Percentiles rank a stretch among this genome's conserved stretches.
phyloP scores from a whole-genome alignment of 805 yeast species.

The Middelhovenomyces tepae region DNA sequence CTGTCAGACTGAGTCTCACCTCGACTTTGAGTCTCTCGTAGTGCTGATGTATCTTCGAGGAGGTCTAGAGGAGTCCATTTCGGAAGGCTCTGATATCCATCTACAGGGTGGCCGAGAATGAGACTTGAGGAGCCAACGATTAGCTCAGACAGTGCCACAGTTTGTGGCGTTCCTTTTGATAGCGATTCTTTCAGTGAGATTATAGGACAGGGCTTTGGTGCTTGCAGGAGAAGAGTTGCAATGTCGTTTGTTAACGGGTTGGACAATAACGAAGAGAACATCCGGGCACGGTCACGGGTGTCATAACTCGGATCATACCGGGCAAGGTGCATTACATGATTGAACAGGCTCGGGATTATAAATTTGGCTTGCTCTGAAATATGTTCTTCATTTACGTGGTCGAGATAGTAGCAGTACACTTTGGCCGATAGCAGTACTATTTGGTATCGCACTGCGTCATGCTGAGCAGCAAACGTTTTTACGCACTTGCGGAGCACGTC shows the following conservation, averaged over 20 bases:
- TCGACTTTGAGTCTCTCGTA: constrained; percentile 28
- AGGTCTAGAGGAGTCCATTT: constrained; percentile 37
- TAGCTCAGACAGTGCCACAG: constrained; percentile 9
- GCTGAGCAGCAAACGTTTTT: constrained; percentile 45
- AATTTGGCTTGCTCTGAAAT: constrained; percentile 16
- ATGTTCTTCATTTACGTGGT: constrained; percentile 27
- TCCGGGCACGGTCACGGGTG: constrained; percentile 77
- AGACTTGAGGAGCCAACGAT: constrained; percentile 26
- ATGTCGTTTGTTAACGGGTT: constrained; percentile 45
- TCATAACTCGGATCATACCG: constrained; percentile 70
- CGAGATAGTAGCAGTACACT: constrained; percentile 47
- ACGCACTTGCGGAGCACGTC: constrained; percentile 61
- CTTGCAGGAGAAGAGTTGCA: constrained; percentile 64
- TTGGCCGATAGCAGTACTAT: constrained; percentile 69
- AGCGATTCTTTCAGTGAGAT: constrained; percentile 17
- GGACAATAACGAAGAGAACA: constrained; percentile 53
- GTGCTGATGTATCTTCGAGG: constrained; percentile 22
- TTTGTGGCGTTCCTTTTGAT: constrained; percentile 11
- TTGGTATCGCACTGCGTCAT: constrained; percentile 55
- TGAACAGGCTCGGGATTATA: constrained; percentile 44
- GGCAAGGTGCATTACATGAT: constrained; percentile 51
- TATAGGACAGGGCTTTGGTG: constrained; percentile 60
- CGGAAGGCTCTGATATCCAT: constrained; percentile 27
- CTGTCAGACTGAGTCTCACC: constrained; percentile 25
- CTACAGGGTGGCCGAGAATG: constrained; percentile 24